Evolutionary conservation across 306 rosid genomes (phyloP).

Genomic region (Quercus berberidifolia): DNA sequence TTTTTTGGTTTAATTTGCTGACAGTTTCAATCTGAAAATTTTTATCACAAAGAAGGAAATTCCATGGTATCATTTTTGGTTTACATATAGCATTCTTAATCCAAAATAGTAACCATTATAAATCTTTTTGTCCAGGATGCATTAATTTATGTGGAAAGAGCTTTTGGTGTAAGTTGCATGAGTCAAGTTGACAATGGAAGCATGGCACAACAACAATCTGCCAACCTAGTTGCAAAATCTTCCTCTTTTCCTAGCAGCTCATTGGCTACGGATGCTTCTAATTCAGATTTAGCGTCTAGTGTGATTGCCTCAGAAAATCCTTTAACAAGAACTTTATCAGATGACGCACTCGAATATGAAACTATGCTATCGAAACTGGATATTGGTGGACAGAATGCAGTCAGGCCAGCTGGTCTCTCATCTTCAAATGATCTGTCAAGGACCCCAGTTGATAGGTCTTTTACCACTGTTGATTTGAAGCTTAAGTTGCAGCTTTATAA

Average conservation of each 20-base stretch:
- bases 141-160: conserved; percentile 73
- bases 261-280: conserved; percentile 54
- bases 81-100: conserved; percentile 22
- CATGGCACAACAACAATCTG: conserved; percentile 53
- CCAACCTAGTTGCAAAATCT: conserved; percentile 58
- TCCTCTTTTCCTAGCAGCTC: conserved; percentile 49
- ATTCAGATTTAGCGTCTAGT: conserved; percentile 61
- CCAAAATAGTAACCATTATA: background rate
- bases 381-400: conserved; percentile 62
- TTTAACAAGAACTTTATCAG: conserved; percentile 67
- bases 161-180: conserved; percentile 65
- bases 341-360: conserved; percentile 79
- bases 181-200: conserved; percentile 70
- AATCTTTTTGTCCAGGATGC: conserved; percentile 66
- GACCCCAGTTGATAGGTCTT: conserved; percentile 54
- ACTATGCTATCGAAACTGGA: conserved; percentile 50
- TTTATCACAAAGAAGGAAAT: background rate
- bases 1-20: background rate
- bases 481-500: conserved; percentile 91
- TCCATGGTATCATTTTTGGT: background rate
- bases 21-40: background rate
- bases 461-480: conserved; percentile 78
- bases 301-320: conserved; percentile 62
- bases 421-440: conserved; percentile 65
- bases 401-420: conserved; percentile 53